Conservation (phyloP, 2,329 filamentous ascomycete genomes). For the Diaporthe velutina region DNA sequence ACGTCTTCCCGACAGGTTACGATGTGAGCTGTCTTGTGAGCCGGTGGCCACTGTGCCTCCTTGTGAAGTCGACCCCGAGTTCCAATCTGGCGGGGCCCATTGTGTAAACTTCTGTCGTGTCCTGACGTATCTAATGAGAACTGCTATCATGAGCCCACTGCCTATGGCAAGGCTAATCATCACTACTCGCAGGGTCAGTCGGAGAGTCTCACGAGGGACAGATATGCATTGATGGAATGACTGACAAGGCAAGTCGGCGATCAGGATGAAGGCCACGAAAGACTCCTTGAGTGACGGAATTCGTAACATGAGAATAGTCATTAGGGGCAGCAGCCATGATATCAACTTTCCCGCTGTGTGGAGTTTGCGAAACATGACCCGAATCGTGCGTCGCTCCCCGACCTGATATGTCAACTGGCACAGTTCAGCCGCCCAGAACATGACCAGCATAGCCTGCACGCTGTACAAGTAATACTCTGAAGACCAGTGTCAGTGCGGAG, state of each 20-base stretch:
- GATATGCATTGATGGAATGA: neutral
- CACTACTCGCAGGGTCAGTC: slow-evolving; percentile 36
- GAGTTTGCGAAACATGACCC: slow-evolving; percentile 39
- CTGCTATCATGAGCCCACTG: slow-evolving; percentile 44
- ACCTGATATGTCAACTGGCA: slow-evolving; percentile 39
- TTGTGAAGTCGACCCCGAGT: slow-evolving; percentile 32
- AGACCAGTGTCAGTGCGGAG: neutral
- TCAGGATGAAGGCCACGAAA: slow-evolving; percentile 39
- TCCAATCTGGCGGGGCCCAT: slow-evolving; percentile 41
- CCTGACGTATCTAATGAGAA: slow-evolving; percentile 43
- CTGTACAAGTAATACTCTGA: slow-evolving; percentile 45
- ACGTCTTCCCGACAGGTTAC: neutral
- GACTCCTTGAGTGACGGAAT: slow-evolving; percentile 38
- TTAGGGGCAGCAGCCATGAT: slow-evolving; percentile 42
- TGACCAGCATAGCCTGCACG: slow-evolving; percentile 43
- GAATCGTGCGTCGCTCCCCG: slow-evolving; percentile 40
- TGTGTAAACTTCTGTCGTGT: slow-evolving; percentile 44
- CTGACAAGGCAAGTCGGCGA: slow-evolving; percentile 45
- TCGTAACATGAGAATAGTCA: slow-evolving; percentile 41
- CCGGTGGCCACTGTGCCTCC: slow-evolving; percentile 11
- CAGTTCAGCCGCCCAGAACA: slow-evolving; percentile 42
- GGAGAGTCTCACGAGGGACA: rapidly evolving
- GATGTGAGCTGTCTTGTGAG: slow-evolving; percentile 18
- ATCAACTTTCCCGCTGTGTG: slow-evolving; percentile 42
- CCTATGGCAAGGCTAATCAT: slow-evolving; percentile 44